Percentiles rank a stretch among this genome's conserved stretches.
phyloP scores from a whole-genome alignment of 306 rosid species.

The Carpinus fangiana region DNA sequence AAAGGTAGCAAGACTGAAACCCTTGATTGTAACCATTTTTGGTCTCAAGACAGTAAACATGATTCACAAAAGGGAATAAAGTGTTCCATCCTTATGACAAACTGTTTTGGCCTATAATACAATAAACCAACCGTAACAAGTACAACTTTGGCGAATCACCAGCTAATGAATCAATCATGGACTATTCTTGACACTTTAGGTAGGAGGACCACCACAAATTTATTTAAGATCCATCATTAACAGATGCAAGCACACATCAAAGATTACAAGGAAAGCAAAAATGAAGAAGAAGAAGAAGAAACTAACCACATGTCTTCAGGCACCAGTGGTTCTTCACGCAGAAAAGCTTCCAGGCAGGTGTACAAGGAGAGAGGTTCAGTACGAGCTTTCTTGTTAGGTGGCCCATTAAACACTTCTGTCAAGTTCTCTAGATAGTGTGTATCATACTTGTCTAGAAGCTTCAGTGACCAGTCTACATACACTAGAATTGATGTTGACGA shows the following conservation, averaged over 20 bases:
- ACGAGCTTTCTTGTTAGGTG: slow-evolving; percentile 87
- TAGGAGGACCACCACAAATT: not conserved
- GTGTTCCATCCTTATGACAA: not conserved
- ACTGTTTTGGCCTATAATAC: not conserved
- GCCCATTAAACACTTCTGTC: slow-evolving; percentile 87
- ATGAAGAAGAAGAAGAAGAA: slow-evolving; percentile 24
- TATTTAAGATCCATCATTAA: not conserved
- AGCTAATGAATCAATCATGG: not conserved
- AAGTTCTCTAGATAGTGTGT: slow-evolving; percentile 65
- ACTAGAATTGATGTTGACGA: slow-evolving; percentile 54
- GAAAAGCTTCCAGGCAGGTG: slow-evolving; percentile 93
- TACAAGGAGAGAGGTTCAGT: slow-evolving; percentile 91
- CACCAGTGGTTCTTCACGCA: slow-evolving; percentile 96
- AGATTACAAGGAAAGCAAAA: slow-evolving; percentile 4
- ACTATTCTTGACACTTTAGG: not conserved
- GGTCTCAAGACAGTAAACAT: not conserved
- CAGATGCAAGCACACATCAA: not conserved
- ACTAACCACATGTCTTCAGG: slow-evolving; percentile 99
- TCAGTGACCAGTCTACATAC: slow-evolving; percentile 82
- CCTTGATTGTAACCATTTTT: not conserved
- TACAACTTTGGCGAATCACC: not conserved
- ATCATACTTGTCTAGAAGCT: slow-evolving; percentile 73
- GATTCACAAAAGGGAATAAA: not conserved
- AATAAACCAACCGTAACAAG: not conserved
- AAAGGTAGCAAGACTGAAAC: not conserved